Evolutionary conservation across 495 filamentous ascomycete genomes (phyloP).

Genomic region (Penicillium argentinense): DNA sequence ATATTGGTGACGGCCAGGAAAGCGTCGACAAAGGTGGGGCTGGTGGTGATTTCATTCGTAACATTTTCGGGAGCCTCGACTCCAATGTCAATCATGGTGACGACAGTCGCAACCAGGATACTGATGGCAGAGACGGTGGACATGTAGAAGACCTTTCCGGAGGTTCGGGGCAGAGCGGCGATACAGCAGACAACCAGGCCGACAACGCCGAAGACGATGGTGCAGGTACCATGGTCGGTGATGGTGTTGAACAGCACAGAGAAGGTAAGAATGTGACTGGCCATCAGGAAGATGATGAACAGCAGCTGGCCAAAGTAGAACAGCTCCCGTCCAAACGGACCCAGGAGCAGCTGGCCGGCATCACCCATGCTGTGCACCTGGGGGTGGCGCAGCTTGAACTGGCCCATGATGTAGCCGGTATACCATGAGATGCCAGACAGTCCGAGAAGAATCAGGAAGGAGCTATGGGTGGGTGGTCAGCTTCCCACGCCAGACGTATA

Average conservation of each 20-base stretch:
- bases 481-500: slow-evolving; percentile 2
- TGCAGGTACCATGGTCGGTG: slow-evolving; percentile 63
- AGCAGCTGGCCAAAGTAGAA: slow-evolving; percentile 60
- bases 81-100: slow-evolving; percentile 65
- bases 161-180: slow-evolving; percentile 62
- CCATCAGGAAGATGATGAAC: slow-evolving; percentile 73
- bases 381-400: slow-evolving; percentile 23
- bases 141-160: slow-evolving; percentile 57
- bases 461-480: slow-evolving; percentile 3
- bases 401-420: slow-evolving; percentile 22
- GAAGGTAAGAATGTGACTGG: slow-evolving; percentile 68
- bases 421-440: slow-evolving; percentile 54
- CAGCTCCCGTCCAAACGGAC: slow-evolving; percentile 64
- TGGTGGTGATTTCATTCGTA: slow-evolving; percentile 16
- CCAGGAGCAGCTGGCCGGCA: slow-evolving; percentile 66
- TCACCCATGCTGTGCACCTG: slow-evolving; percentile 54
- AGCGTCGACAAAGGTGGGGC: slow-evolving; percentile 26
- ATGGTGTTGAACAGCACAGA: slow-evolving; percentile 66
- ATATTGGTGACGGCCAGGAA: slow-evolving; percentile 38
- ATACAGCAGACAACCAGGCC: slow-evolving; percentile 63
- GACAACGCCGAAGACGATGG: slow-evolving; percentile 63
- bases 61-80: slow-evolving; percentile 34
- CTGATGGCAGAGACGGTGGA: slow-evolving; percentile 69
- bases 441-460: slow-evolving; percentile 49
- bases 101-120: slow-evolving; percentile 61